Conservation (phyloP, 176 grass and related monocot genomes). For the Themeda triandra region DNA sequence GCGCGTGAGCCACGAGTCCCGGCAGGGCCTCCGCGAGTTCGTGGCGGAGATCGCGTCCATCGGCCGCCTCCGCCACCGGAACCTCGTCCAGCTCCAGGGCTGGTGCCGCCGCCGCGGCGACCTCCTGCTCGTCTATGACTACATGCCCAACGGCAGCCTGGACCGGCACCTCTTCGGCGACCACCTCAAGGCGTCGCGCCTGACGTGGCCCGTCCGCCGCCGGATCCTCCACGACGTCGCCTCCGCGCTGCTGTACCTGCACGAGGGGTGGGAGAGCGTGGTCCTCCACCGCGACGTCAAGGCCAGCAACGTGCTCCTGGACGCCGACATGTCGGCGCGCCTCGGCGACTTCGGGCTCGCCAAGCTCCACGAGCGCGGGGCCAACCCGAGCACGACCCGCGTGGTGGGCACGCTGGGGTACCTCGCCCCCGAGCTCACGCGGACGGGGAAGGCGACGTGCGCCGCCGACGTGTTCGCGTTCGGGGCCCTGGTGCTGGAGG, state of each 20-base stretch:
- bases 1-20: conserved; percentile 69
- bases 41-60: conserved; percentile 84
- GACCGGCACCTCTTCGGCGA: conserved; percentile 67
- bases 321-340: conserved; percentile 64
- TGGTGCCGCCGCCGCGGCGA: conserved; percentile 82
- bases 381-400: conserved; percentile 74
- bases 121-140: conserved; percentile 84
- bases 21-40: conserved; percentile 76
- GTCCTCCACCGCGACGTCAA: conserved; percentile 90
- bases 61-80: conserved; percentile 69
- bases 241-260: conserved; percentile 79
- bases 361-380: conserved; percentile 80
- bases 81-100: conserved; percentile 82
- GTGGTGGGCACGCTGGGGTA: conserved; percentile 84
- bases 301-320: conserved; percentile 75
- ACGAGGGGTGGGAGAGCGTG: conserved; percentile 85
- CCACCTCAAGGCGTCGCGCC: not conserved
- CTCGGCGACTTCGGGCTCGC: conserved; percentile 80
- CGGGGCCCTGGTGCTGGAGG: conserved; percentile 72
- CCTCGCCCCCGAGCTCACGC: conserved; percentile 74
- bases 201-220: conserved; percentile 45
- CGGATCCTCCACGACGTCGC: conserved; percentile 62
- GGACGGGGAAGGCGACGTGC: conserved; percentile 62
- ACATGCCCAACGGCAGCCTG: conserved; percentile 80
- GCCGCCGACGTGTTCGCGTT: conserved; percentile 80